phyloP scores from a whole-genome alignment of 2,329 filamentous ascomycete species.

The Colletotrichum lupini region DNA sequence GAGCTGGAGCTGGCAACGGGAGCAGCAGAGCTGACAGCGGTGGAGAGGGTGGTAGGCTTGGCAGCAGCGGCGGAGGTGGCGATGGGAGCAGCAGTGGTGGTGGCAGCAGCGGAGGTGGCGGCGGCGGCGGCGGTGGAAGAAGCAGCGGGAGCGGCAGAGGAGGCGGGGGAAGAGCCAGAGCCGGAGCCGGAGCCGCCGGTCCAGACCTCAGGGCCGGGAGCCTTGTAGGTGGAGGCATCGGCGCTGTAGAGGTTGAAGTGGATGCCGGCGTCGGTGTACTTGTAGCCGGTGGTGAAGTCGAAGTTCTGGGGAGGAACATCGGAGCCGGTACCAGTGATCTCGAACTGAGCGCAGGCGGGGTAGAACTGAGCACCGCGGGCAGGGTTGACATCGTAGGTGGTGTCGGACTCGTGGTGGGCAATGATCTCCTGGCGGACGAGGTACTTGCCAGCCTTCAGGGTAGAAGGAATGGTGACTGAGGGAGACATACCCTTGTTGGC shows the following conservation, averaged over 20 bases:
- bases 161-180: conserved; percentile 29
- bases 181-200: conserved; percentile 36
- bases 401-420: conserved; percentile 59
- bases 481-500: conserved; percentile 58
- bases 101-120: too few relatives aligned
- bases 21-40: conserved; percentile 22
- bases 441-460: conserved; percentile 62
- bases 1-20: conserved; percentile 18
- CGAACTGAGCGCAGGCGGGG: conserved; percentile 69
- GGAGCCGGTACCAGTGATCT: conserved; percentile 65
- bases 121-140: conserved; percentile 22
- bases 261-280: conserved; percentile 66
- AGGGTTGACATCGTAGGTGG: conserved; percentile 43
- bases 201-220: conserved; percentile 50
- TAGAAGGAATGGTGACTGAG: conserved; percentile 57
- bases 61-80: background rate
- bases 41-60: conserved; percentile 30
- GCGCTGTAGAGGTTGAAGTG: conserved; percentile 66
- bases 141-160: conserved; percentile 4
- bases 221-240: conserved; percentile 43
- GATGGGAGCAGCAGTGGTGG: conserved; percentile 6
- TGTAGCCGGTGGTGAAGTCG: conserved; percentile 66
- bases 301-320: conserved; percentile 55
- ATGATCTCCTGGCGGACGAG: conserved; percentile 67
- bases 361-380: conserved; percentile 64